Base-by-base conservation (phyloP, 345 rosid species). In the Aurinia saxatilis region DNA sequence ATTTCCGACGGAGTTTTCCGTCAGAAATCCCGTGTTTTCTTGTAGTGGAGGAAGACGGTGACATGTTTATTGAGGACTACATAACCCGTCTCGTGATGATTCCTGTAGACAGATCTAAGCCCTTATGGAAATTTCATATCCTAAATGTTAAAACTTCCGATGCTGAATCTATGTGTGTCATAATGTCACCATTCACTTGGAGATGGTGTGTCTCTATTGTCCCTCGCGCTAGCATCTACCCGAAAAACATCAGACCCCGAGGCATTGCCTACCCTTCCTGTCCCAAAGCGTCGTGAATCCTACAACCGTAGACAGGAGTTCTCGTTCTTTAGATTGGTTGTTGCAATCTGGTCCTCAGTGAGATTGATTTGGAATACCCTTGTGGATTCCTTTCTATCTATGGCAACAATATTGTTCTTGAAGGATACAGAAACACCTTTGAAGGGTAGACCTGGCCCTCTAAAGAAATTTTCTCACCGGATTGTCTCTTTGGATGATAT, bases 71-170 rank as follows among this genome's bases (percentile, higher is more conserved):
- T 2, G 3, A 27, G 30, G 30, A 27, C 30, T 27, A 27, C 30
- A 27, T 27, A 27, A 2, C 30, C 30, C 30, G 30, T 27, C 2
- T 27, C 30, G 0, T 5, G 30, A 27, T 70, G 36, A 50, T 59
- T 4, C 79, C 85, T 1, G 9, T 86, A 54, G 86, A 83, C 66
- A 2, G 35, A 27, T 73, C 85, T 3, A 77, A 79, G 39, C 95
- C 90, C 5, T 51, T 82, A 8, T 86, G 95, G 90, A 86, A 86
- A 53, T 51, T 86, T 19, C 95, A 84, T 66, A 36, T 86, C 39
- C 79, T 86, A 3, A 83, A 86, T 38, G 50, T 81, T 10, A 78
- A 54, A 58, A 81, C 84, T 10, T 65, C 74, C 0, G 84, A 82
- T 13, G 87, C 90, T 6, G 81, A 82, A 65, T 73, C 90, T 0